A percentile compares a stretch with the other conserved stretches of the same genome.
phyloP scores from a whole-genome alignment of 2,329 filamentous ascomycete species.

The Fusarium veterinarium region DNA sequence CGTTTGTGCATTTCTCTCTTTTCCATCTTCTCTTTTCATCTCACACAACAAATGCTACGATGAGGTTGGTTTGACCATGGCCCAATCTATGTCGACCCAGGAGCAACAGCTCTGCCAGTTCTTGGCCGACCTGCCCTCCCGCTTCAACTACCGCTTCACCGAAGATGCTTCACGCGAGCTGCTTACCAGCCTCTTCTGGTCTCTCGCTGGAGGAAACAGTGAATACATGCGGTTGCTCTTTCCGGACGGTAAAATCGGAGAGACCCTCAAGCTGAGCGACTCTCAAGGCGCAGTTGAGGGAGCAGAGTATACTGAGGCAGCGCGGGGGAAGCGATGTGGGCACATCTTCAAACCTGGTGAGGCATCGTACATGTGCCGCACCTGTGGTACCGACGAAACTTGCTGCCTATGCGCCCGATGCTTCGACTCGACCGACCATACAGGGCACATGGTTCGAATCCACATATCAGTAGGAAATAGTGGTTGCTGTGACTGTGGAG shows the following conservation, averaged over 20 bases:
- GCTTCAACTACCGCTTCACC: constrained; percentile 80
- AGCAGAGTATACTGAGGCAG: constrained; percentile 92
- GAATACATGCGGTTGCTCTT: constrained; percentile 86
- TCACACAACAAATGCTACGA: constrained; percentile 33
- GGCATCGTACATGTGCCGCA: constrained; percentile 93
- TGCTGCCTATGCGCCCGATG: constrained; percentile 94
- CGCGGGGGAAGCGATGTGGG: constrained; percentile 91
- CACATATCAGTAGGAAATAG: constrained; percentile 89
- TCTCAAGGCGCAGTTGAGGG: constrained; percentile 94
- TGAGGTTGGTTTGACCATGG: constrained; percentile 57
- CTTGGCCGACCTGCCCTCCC: constrained; percentile 80
- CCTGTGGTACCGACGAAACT: constrained; percentile 93
- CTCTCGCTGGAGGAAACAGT: constrained; percentile 78
- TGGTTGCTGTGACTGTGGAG: constrained; percentile 97
- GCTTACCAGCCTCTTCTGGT: constrained; percentile 84
- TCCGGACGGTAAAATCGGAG: constrained; percentile 74
- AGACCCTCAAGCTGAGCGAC: constrained; percentile 81
- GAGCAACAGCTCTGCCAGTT: constrained; percentile 88
- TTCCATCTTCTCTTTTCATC: constrained; percentile 3
- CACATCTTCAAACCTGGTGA: constrained; percentile 97
- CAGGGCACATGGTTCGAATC: constrained; percentile 91
- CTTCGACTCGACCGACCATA: constrained; percentile 95
- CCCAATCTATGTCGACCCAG: constrained; percentile 68
- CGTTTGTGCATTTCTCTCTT: constrained; percentile 9
- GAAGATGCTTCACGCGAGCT: constrained; percentile 77